Conservation (phyloP, 208 protist genomes). For the Acanthamoeba castellanii region DNA sequence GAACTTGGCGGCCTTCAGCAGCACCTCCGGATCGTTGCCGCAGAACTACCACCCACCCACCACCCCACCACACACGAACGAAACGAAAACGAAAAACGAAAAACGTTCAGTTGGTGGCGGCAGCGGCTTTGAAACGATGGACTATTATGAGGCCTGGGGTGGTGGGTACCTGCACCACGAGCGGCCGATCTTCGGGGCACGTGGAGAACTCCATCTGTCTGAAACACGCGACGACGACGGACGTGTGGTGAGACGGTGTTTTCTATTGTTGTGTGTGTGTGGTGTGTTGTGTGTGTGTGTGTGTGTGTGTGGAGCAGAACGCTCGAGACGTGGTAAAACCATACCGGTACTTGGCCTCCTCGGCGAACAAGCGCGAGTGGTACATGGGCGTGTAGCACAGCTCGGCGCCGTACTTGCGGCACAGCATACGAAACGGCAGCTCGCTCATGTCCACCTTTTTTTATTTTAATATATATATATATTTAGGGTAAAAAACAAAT, state of each 20-base stretch:
- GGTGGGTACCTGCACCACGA: slow-evolving; percentile 87
- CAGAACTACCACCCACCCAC: slow-evolving; percentile 80
- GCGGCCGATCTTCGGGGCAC: slow-evolving; percentile 85
- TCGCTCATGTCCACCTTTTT: slow-evolving; percentile 83
- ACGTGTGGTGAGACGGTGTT: too few species aligned
- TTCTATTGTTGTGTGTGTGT: too few species aligned
- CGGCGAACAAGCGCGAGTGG: slow-evolving; percentile 67
- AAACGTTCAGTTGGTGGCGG: too few species aligned
- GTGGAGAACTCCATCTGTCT: slow-evolving; percentile 76
- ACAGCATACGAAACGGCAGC: slow-evolving; percentile 86
- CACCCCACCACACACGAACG: background rate
- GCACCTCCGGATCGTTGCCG: slow-evolving; percentile 86
- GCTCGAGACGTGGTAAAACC: background rate
- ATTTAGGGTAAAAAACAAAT: too few species aligned
- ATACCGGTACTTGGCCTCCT: slow-evolving; percentile 23
- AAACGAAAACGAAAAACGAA: background rate
- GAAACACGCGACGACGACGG: background rate
- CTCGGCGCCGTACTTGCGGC: slow-evolving; percentile 79
- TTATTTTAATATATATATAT: background rate
- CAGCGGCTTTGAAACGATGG: too few species aligned
- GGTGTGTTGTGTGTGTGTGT: slow-evolving; percentile 36
- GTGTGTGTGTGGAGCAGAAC: slow-evolving; percentile 15
- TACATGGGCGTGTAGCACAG: slow-evolving; percentile 88
- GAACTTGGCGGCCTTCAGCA: slow-evolving; percentile 87
- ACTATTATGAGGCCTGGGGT: too few species aligned